phyloP scores from a whole-genome alignment of 805 yeast species.

The Candida ortonii region DNA sequence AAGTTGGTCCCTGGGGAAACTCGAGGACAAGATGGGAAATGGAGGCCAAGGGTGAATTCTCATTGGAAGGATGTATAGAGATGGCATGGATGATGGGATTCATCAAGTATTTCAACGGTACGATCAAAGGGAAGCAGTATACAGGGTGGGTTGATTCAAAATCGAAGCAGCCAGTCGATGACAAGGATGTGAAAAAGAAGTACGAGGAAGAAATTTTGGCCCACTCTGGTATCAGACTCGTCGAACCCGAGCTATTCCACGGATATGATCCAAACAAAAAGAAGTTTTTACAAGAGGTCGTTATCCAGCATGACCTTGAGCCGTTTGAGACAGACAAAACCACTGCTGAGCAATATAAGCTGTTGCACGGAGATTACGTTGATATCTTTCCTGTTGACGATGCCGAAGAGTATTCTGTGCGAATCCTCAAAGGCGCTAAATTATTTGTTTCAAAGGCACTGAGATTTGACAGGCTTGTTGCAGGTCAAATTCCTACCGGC shows the following conservation, averaged over 20 bases:
- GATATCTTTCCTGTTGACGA: constrained; percentile 87
- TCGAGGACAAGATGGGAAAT: constrained; percentile 99
- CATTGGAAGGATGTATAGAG: constrained; percentile 96
- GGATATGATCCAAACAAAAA: constrained; percentile 96
- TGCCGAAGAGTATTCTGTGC: constrained; percentile 89
- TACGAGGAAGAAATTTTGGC: constrained; percentile 86
- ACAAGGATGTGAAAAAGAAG: constrained; percentile 86
- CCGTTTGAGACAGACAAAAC: constrained; percentile 94
- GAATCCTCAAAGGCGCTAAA: constrained; percentile 88
- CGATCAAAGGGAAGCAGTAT: constrained; percentile 83
- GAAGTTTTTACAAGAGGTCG: constrained; percentile 91
- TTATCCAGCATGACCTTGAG: constrained; percentile 94
- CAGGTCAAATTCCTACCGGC: constrained; percentile 97
- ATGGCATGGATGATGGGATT: constrained; percentile 99
- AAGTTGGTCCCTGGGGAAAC: constrained; percentile 99
- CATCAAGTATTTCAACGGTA: constrained; percentile 92
- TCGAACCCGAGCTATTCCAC: constrained; percentile 90
- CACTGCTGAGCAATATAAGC: constrained; percentile 91
- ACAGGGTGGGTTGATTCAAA: constrained; percentile 98
- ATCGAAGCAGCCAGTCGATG: constrained; percentile 90
- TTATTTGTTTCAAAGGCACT: constrained; percentile 87
- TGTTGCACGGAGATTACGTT: constrained; percentile 90
- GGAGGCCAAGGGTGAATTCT: constrained; percentile 94
- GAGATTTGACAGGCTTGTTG: constrained; percentile 68
- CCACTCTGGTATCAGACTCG: constrained; percentile 94